Evolutionary conservation across 306 rosid species (phyloP).

Genomic region (Dalbergia oliveri): DNA sequence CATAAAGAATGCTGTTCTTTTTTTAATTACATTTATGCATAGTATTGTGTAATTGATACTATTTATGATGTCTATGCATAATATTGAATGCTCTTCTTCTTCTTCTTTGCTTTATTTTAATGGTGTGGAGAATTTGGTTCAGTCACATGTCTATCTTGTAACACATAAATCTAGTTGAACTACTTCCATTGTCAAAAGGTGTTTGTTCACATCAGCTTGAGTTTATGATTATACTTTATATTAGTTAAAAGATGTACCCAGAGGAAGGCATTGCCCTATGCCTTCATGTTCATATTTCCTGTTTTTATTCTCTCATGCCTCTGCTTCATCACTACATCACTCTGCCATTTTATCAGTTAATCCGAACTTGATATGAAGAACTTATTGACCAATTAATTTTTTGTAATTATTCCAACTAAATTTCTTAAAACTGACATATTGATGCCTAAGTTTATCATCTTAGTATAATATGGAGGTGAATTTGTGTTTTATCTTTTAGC

Average conservation of each 20-base stretch:
- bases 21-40: not conserved
- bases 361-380: conserved; percentile 2
- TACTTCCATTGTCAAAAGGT: not conserved
- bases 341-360: not conserved
- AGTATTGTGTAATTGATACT: not conserved
- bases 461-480: not conserved
- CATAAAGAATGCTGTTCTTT: conserved; percentile 12
- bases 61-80: not conserved
- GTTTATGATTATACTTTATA: not conserved
- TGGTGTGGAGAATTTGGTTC: not conserved
- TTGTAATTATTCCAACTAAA: not conserved
- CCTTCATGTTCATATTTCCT: not conserved
- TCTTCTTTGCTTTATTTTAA: not conserved
- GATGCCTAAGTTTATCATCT: conserved; percentile 20
- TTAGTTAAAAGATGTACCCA: not conserved
- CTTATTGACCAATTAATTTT: not conserved
- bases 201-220: conserved; percentile 1
- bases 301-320: not conserved
- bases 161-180: not conserved
- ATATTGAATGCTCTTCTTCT: not conserved
- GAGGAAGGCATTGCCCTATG: not conserved
- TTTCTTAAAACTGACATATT: not conserved
- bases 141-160: no score
- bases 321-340: not conserved
- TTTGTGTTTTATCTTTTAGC: conserved; percentile 56